Evolutionary conservation across 2,329 filamentous ascomycete species (phyloP).

Genomic region (Thelonectria discophora): DNA sequence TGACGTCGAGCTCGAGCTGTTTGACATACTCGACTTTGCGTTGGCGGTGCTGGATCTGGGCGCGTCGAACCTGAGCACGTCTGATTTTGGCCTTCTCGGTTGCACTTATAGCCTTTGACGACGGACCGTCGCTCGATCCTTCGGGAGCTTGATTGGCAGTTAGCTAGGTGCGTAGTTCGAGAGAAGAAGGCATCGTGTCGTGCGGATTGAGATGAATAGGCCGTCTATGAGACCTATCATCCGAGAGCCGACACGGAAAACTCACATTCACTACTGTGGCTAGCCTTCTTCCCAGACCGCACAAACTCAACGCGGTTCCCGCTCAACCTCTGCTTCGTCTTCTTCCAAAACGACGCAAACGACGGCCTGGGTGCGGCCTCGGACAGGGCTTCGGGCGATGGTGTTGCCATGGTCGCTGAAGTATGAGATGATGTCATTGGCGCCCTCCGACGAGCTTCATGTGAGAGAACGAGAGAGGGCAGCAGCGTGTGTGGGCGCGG

Average conservation of each 20-base stretch:
- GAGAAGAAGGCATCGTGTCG: not conserved
- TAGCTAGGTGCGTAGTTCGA: not conserved
- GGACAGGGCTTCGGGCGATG: conserved; percentile 24
- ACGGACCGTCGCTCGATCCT: conserved; percentile 26
- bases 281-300: conserved; percentile 15
- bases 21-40: conserved; percentile 65
- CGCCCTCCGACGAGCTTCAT: conserved; percentile 6
- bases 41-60: conserved; percentile 64
- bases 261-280: conserved; percentile 40
- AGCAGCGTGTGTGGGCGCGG: not conserved
- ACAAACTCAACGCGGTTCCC: conserved; percentile 32
- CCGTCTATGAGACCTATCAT: not conserved
- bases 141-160: conserved; percentile 23
- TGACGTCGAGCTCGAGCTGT: conserved; percentile 62
- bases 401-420: conserved; percentile 27
- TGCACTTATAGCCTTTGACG: conserved; percentile 31
- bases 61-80: conserved; percentile 61
- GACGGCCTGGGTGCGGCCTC: conserved; percentile 48
- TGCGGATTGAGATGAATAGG: not conserved
- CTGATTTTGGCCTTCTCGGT: conserved; percentile 56
- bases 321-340: conserved; percentile 50
- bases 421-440: conserved; percentile 20
- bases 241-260: conserved; percentile 6
- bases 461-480: not conserved
- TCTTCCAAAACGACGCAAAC: conserved; percentile 59